These are phyloP conservation scores for Podosphaera fusca DNA, from an alignment of 2,329 filamentous ascomycete species.

Conservation along the genomic window DNA sequence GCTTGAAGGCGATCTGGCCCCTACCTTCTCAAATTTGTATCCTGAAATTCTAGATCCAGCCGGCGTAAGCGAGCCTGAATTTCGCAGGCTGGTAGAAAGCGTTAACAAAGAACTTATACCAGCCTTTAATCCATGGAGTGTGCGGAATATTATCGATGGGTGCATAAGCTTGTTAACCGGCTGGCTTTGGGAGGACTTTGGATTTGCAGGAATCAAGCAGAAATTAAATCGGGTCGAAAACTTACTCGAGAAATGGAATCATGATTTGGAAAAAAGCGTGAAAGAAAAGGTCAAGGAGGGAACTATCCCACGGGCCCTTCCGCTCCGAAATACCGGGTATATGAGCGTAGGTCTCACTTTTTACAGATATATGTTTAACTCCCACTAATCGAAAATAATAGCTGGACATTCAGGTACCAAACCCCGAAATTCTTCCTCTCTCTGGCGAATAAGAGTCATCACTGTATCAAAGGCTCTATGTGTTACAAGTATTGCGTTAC, in stretches of 20 bases:
- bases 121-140: slow-evolving; percentile 59
- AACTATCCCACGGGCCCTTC: slow-evolving; percentile 45
- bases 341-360: slow-evolving; percentile 38
- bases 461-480: too few relatives aligned
- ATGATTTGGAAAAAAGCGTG: slow-evolving; percentile 36
- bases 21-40: slow-evolving; percentile 85
- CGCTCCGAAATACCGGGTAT: slow-evolving; percentile 64
- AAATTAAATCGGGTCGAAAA: slow-evolving; percentile 46
- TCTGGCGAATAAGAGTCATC: slow-evolving; percentile 9
- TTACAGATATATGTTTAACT: background rate
- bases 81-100: slow-evolving; percentile 57
- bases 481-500: too few relatives aligned
- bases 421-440: slow-evolving; percentile 37
- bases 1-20: slow-evolving; percentile 66
- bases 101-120: slow-evolving; percentile 55
- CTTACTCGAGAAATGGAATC: slow-evolving; percentile 78
- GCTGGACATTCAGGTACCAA: slow-evolving; percentile 63
- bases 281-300: slow-evolving; percentile 21
- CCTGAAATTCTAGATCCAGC: slow-evolving; percentile 82
- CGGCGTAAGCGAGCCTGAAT: slow-evolving; percentile 64
- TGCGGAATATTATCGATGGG: slow-evolving; percentile 58
- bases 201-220: slow-evolving; percentile 51
- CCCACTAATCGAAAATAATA: slow-evolving; percentile 16
- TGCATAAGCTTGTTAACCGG: slow-evolving; percentile 63
- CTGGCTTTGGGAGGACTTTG: slow-evolving; percentile 87